Evolutionary conservation across 306 rosid species (phyloP), one percentile per base, ranked within the genome.

Genomic region (Gleditsia sinensis): DNA sequence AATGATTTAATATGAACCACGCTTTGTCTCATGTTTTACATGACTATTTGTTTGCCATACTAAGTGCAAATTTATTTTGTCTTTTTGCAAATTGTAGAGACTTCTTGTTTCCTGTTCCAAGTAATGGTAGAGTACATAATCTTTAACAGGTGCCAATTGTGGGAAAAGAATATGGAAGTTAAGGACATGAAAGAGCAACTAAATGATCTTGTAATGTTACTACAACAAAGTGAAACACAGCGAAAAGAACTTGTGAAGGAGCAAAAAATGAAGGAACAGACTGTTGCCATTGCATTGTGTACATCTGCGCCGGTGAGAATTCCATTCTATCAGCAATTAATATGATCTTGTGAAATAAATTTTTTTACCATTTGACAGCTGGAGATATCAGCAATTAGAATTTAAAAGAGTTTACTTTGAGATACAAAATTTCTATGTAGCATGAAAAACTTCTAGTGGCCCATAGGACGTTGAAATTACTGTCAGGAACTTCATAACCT

Each of bases 161-260:
- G 89, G 92, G 92, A 88, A 81, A 88, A 83, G 89, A 78, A 83
- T 67, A 80, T 82, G 82, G 92, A 87, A 75, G 83, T 91, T 50
- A 80, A 85, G 78, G 97, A 91, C 76, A 85, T 85, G 83, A 85
- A 88, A 72, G 97, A 88, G 64, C 89, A 91, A 75, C 82, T 91
- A 32, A 82, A 80, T 66, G 90, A 91, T 75, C 89, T 91, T 48
- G 77, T 81, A 55, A 60, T 49, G 63, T 80, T 91, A 14, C 79
- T 88, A 50, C 83, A 76, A 67, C 85, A 82, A 80, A 91, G 97
- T 74, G 94, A 88, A 82, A 76, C 80, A 74, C 88, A 87, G 78
- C 77, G 80, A 71, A 83, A 59, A 62, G 92, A 88, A 75, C 90
- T 88, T 71, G 72, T 82, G 54, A 80, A 86, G 78, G 92, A 91